Percentiles rank a stretch among this genome's conserved stretches.
These are phyloP conservation scores for Angomonas ambiguus DNA, from an alignment of 208 protist genomes.

Conservation along the genomic window DNA sequence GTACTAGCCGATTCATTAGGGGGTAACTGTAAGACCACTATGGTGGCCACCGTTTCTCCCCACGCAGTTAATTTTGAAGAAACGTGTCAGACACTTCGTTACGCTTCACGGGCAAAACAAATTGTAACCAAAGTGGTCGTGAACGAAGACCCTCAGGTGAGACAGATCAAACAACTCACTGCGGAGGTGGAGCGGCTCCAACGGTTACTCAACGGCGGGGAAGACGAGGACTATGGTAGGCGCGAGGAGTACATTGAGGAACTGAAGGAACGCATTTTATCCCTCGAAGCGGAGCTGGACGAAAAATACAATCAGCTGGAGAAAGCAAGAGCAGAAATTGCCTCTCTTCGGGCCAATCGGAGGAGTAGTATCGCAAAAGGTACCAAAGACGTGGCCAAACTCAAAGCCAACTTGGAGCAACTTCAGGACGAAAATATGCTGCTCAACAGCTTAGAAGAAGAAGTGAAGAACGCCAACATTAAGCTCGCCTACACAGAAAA, in stretches of 20 bases:
- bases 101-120: slow-evolving; percentile 86
- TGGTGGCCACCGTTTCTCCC: slow-evolving; percentile 94
- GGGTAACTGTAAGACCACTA: slow-evolving; percentile 91
- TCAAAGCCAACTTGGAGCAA: slow-evolving; percentile 24
- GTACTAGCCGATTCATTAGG: slow-evolving; percentile 85
- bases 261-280: slow-evolving; percentile 33
- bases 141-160: slow-evolving; percentile 91
- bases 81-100: slow-evolving; percentile 90
- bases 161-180: slow-evolving; percentile 63
- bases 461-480: slow-evolving; percentile 17
- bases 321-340: slow-evolving; percentile 27
- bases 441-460: slow-evolving; percentile 24
- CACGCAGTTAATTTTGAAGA: slow-evolving; percentile 86
- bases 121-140: slow-evolving; percentile 89
- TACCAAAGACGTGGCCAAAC: slow-evolving; percentile 31
- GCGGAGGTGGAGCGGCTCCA: slow-evolving; percentile 69
- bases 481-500: background rate
- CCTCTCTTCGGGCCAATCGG: slow-evolving; percentile 21
- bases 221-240: slow-evolving; percentile 24
- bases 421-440: slow-evolving; percentile 31
- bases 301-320: slow-evolving; percentile 33
- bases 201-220: slow-evolving; percentile 34
- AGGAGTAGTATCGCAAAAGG: slow-evolving; percentile 10
- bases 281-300: slow-evolving; percentile 37
- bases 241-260: slow-evolving; percentile 42